Conservation (phyloP, 1,284 basidiomycete species). For the Phellinidium pouzarii region DNA sequence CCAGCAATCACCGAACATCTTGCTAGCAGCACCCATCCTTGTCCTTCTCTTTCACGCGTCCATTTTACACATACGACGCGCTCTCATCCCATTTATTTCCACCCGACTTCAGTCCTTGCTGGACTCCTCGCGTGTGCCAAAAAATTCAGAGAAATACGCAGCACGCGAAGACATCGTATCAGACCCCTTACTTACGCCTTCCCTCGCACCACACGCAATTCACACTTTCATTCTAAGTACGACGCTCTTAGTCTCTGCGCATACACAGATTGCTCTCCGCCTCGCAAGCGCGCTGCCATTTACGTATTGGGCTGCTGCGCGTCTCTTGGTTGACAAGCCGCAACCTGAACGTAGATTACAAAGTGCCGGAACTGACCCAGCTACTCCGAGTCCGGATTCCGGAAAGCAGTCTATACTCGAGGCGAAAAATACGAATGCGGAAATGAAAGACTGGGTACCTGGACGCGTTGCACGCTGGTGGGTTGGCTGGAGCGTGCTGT, state of each 20-base stretch:
- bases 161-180: not conserved
- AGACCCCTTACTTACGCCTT: slow-evolving; percentile 30
- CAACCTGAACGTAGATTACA: slow-evolving; percentile 11
- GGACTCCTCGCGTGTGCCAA: not conserved
- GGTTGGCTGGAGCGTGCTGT: slow-evolving; percentile 70
- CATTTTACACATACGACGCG: slow-evolving; percentile 29
- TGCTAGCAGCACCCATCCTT: slow-evolving; percentile 72
- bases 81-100: slow-evolving; percentile 20
- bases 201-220: slow-evolving; percentile 57
- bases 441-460: not conserved
- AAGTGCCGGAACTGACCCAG: too few species aligned
- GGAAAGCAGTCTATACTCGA: too few species aligned
- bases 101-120: not conserved
- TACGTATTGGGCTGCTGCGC: slow-evolving; percentile 79
- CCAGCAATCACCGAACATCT: slow-evolving; percentile 83
- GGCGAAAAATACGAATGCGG: too few species aligned
- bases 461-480: slow-evolving; percentile 31
- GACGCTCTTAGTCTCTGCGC: slow-evolving; percentile 72
- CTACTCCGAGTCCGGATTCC: not conserved
- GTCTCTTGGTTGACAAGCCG: slow-evolving; percentile 46
- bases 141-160: not conserved
- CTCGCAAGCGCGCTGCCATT: slow-evolving; percentile 75
- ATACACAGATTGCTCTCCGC: slow-evolving; percentile 88
- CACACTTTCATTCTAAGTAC: slow-evolving; percentile 56
- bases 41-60: slow-evolving; percentile 43